Evolutionary conservation across 2,329 filamentous ascomycete species (phyloP), one percentile per base, ranked within the genome.

Genomic region (Malbranchea zuffiana): DNA sequence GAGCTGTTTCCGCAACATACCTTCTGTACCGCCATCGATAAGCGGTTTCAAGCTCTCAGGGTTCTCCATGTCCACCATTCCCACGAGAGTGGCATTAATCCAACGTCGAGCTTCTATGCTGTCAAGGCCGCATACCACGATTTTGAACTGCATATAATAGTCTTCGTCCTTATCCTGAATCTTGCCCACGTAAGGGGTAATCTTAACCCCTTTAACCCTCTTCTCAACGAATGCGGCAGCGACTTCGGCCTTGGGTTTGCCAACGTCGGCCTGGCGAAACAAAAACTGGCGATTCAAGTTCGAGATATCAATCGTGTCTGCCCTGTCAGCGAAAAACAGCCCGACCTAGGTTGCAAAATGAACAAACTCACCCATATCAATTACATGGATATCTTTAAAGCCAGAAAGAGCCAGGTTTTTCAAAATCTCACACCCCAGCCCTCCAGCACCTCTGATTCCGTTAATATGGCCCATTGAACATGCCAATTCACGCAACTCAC

Each of bases 281-380:
- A 98, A 75, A 55, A 98, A 98, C 53, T 98, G 90, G 27, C 90
- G 81, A 62, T 98, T 98, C 15, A 98, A 72, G 58, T 98, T 98
- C 34, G 87, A 95, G 43, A 98, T 88, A 55, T 98, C 90, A 59
- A 98, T 98, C 1, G 88, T 98, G 61, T 98, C 86, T 85, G 47
- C 15, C 19, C 7, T 24, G 43, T 57, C 39, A 50, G 43, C 30
- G 28, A 16, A 15, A n/a, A 18, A 5, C 2, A n/a, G n/a, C n/a
- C n/a, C n/a, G n/a, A n/a, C 19, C 16, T 33, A 19, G 31, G 26
- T 35, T 16, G 8, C 16, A 29, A 18, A 18, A 3, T 6, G 19
- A 13, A 18, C 25, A 11, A n/a, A 55, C 69, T 41, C 62, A 81
- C 82, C 84, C 90, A 98, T 98, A 63, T 98, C 90, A 51, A 98